A percentile compares a stretch with the other conserved stretches of the same genome.
phyloP scores from a whole-genome alignment of 768 basidiomycete species.

The Tylopilus subfusipes region DNA sequence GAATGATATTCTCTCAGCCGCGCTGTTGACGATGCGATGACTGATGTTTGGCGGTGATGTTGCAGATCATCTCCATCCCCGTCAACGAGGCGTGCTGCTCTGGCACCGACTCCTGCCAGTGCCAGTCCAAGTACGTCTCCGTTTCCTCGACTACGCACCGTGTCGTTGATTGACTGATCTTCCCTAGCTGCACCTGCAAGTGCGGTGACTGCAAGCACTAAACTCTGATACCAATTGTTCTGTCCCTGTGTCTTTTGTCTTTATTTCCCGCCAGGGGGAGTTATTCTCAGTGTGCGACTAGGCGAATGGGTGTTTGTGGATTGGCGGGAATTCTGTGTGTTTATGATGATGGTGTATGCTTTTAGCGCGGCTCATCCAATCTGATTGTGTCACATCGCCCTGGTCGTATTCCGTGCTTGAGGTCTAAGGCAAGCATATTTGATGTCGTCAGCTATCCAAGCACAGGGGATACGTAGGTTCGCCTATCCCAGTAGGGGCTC shows the following conservation, averaged over 20 bases:
- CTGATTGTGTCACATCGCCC: too few species aligned
- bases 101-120: background rate
- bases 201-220: background rate
- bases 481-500: too few species aligned
- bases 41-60: background rate
- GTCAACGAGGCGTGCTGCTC: background rate
- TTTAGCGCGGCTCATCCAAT: background rate
- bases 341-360: background rate
- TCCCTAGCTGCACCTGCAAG: background rate
- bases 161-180: background rate
- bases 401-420: too few species aligned
- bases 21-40: background rate
- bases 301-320: too few species aligned
- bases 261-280: background rate
- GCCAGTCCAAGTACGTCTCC: background rate
- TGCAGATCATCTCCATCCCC: conserved; percentile 12
- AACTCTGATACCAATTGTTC: background rate
- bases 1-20: background rate
- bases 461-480: too few species aligned
- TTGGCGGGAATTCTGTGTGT: background rate
- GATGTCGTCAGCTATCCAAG: too few species aligned
- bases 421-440: too few species aligned
- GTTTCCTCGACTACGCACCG: background rate
- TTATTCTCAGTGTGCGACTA: background rate
- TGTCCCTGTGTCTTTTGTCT: background rate